Conservation (phyloP, 108 stramenopile species). For the Tribonema minus region DNA sequence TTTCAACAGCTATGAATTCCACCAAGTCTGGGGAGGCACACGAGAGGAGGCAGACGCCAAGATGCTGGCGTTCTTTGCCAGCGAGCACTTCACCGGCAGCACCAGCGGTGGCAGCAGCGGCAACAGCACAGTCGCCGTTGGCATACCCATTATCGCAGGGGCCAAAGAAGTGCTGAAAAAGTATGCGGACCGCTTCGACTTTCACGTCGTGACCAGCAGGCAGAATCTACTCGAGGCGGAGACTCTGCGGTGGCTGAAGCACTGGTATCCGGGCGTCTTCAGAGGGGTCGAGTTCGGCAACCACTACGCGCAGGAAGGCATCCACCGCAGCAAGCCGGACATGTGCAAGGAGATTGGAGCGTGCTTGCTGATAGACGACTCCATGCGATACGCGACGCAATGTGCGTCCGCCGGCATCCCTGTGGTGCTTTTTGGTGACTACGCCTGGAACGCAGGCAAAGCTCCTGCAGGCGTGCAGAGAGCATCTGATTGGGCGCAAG, state of each 20-base stretch:
- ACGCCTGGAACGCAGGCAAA: background rate
- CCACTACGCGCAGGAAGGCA: slow-evolving; percentile 46
- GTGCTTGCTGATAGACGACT: slow-evolving; percentile 58
- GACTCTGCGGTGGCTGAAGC: slow-evolving; percentile 48
- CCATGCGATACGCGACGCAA: slow-evolving; percentile 38
- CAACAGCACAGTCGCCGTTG: no score
- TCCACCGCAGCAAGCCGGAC: slow-evolving; percentile 52
- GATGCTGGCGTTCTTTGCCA: slow-evolving; percentile 50
- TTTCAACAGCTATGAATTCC: slow-evolving; percentile 33
- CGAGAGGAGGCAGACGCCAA: slow-evolving; percentile 46
- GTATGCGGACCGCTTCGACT: slow-evolving; percentile 7
- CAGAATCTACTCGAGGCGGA: slow-evolving; percentile 46
- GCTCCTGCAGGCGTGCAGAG: background rate
- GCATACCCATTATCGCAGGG: slow-evolving; percentile 17
- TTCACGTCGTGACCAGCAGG: slow-evolving; percentile 55
- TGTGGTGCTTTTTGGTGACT: slow-evolving; percentile 24
- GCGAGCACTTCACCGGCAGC: slow-evolving; percentile 42
- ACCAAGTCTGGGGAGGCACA: slow-evolving; percentile 13
- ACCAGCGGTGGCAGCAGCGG: no score
- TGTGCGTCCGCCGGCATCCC: slow-evolving; percentile 25
- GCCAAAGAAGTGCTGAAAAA: slow-evolving; percentile 46
- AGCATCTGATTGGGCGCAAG: no score
- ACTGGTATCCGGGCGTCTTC: slow-evolving; percentile 52
- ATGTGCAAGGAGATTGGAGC: slow-evolving; percentile 56
- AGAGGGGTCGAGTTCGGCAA: slow-evolving; percentile 53